Evolutionary conservation across 1,139 yeast species (phyloP), one percentile per base, ranked within the genome.

Genomic region (Suhomyces taliae): DNA sequence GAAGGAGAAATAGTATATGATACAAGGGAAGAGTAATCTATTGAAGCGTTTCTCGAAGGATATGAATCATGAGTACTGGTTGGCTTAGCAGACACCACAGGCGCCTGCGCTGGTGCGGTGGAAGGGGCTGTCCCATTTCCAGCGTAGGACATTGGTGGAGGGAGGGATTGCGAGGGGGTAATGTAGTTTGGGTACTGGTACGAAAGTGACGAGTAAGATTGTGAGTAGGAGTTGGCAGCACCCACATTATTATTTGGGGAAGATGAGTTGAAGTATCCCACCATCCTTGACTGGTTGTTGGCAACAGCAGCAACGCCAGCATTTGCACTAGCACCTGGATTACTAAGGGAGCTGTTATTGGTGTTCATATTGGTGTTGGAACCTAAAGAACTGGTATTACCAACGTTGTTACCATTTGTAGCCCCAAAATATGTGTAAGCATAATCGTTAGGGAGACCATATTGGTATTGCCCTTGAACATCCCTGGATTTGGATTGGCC

Each of bases 11-110:
- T 64, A 4, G 78, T 72, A 48, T 65, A 70, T 38, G 66, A 63
- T 3, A 72, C 73, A 12, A 73, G 59, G 14, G 72, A 67, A 11
- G 70, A 62, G 53, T 72, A 72, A 50, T 73, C 76, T 34, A 72
- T 70, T 24, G 49, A 50, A 44, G 44, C 14, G 11, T 29, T 29
- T 29, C 32, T 29, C 11, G 32, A 29, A 4, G 32, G 32, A 29
- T 29, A 29, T 9, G 32, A 6, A 9, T 29, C 32, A 11, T 37
- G 40, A 4, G 50, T 50, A 14, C 48, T 44, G 8, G 31, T 26
- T 10, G 52, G 50, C 29, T 39, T 44, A 7, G 39, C 34, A 9
- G 35, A 11, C 9, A 29, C 32, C 7, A 29, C 32, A 9, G 32
- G 32, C 32, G 32, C 32, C 32, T 29, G 32, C 32, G 32, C 32